A percentile compares a stretch with the other conserved stretches of the same genome.
These are phyloP conservation scores for Pneumocystis sp. DNA, from an alignment of 1,139 yeast genomes.

Conservation along the genomic window DNA sequence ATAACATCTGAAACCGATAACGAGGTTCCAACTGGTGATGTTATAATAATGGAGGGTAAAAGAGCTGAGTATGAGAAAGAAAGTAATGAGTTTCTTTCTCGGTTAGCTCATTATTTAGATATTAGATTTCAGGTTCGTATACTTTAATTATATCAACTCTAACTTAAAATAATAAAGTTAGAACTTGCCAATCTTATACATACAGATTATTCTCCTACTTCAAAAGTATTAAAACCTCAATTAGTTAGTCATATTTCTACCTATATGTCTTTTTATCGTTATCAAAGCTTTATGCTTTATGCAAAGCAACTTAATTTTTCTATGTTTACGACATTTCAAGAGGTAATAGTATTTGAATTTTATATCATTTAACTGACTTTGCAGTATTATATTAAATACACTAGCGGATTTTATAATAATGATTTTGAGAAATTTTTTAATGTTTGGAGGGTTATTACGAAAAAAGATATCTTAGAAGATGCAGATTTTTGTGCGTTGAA, in stretches of 20 bases:
- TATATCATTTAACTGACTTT: background rate
- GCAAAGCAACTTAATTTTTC: constrained; percentile 39
- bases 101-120: constrained; percentile 7
- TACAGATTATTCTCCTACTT: background rate
- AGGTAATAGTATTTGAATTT: background rate
- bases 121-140: constrained; percentile 10
- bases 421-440: constrained; percentile 21
- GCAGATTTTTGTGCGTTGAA: constrained; percentile 5
- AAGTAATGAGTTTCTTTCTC: constrained; percentile 7
- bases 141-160: background rate
- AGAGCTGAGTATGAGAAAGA: constrained; percentile 9
- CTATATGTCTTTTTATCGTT: constrained; percentile 16
- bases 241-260: constrained; percentile 5
- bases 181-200: constrained; percentile 3
- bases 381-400: constrained; percentile 19
- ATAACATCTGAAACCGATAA: background rate
- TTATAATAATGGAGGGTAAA: constrained; percentile 1
- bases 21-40: constrained; percentile 28
- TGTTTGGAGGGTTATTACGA: constrained; percentile 19
- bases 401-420: constrained; percentile 19
- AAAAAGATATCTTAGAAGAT: constrained; percentile 12
- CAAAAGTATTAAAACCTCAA: background rate
- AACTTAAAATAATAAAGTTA: background rate
- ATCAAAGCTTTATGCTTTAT: constrained; percentile 50
- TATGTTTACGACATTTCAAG: constrained; percentile 30